phyloP scores from a whole-genome alignment of 176 grass and related monocot species.

The Phoenix dactylifera region DNA sequence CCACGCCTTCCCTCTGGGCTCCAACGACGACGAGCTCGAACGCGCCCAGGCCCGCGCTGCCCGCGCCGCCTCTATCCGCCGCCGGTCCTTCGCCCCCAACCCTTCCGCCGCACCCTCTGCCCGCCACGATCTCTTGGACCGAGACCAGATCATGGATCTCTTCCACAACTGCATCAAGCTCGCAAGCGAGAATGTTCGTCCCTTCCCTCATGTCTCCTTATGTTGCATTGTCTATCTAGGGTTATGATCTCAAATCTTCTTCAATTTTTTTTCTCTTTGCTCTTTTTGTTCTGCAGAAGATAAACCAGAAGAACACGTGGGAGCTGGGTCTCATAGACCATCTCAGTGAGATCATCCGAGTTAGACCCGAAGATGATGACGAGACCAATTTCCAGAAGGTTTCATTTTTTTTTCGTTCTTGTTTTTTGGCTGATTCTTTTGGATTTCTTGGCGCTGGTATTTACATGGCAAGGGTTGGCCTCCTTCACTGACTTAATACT shows the following conservation, averaged over 20 bases:
- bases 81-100: conserved; percentile 26
- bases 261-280: neutral
- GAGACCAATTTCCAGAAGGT: conserved; percentile 99
- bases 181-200: conserved; percentile 71
- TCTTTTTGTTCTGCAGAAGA: conserved; percentile 43
- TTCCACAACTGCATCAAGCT: conserved; percentile 97
- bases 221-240: neutral
- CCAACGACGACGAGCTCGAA: conserved; percentile 86
- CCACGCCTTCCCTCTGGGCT: conserved; percentile 49
- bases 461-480: no score
- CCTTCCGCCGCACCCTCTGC: neutral
- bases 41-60: conserved; percentile 64
- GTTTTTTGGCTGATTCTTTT: neutral
- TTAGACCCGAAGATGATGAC: conserved; percentile 56
- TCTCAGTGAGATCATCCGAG: conserved; percentile 74
- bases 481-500: neutral
- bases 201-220: neutral
- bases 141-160: conserved; percentile 78
- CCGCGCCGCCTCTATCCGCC: conserved; percentile 44
- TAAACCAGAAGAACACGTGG: conserved; percentile 99
- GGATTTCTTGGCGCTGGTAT: no score
- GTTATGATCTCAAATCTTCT: neutral
- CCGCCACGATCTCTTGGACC: conserved; percentile 50
- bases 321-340: conserved; percentile 88
- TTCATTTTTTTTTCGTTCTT: neutral